Base-by-base conservation (phyloP, 1,139 yeast genomes). In the Debaryomyces sp. region DNA sequence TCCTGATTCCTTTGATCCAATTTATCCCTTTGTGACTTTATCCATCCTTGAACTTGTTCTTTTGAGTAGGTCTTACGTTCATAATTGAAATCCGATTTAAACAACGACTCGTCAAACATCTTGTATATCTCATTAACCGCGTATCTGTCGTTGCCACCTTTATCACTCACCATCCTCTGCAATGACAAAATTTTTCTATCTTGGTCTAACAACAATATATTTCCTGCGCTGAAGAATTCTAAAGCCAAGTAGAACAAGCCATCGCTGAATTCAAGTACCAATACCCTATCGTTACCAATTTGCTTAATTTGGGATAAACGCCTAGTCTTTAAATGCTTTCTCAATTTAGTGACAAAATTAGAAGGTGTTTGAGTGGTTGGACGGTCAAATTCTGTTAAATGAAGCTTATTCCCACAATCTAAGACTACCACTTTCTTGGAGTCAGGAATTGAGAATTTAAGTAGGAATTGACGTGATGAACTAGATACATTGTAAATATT, bases 161-260 rank as follows among this genome's bases (percentile, higher is more conserved):
- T 82, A 49, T 88, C 96, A 40, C 81, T 81, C 2, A 90, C 97
- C 33, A 86, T 73, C 66, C 97, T 81, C 64, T 87, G 92, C 32
- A 92, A 70, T 0, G 95, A 77, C 59, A 91, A 59, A 44, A 91
- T 91, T 60, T 80, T 84, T 55, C 75, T 68, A 27, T 85, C 78
- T 33, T 82, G 79, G 62, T 92, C 96, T 54, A 92, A 73, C 22
- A 94, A 73, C 27, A 94, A 72, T 50, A 94, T 82, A 61, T 94
- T 94, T 33, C 99, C 99, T 2, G 97, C 97, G 62, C 97, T 89
- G 71, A 91, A 92, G 59, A 94, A 92, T 63, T 94, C 99, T 51
- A 94, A 69, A 0, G 89, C 96, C 55, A 92, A 72, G 60, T 88
- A 87, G 65, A 71, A 89, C 48, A 82, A 63, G 6, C 96, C 95